phyloP scores from a whole-genome alignment of 2,329 filamentous ascomycete species.

The Sordariomycetes sp. region DNA sequence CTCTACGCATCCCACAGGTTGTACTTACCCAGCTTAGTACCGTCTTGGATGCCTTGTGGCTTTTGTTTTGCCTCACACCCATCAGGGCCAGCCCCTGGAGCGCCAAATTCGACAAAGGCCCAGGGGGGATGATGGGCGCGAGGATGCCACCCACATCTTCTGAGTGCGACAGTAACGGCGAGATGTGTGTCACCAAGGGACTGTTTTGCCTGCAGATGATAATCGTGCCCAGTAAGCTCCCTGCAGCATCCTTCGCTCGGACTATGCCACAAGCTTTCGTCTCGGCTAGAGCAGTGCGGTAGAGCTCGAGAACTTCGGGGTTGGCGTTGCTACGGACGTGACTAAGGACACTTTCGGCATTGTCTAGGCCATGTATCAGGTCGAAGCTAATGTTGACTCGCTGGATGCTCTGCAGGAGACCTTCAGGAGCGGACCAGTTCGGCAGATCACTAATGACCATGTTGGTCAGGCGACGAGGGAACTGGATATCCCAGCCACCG shows the following conservation, averaged over 20 bases:
- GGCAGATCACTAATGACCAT: constrained; percentile 66
- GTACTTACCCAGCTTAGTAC: constrained; percentile 70
- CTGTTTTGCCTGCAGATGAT: constrained; percentile 69
- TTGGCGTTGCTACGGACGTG: constrained; percentile 66
- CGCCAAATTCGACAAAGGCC: constrained; percentile 59
- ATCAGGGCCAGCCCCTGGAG: constrained; percentile 71
- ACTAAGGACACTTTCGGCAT: constrained; percentile 62
- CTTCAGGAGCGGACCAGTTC: constrained; percentile 67
- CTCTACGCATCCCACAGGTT: neutral
- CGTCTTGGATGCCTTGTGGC: constrained; percentile 62
- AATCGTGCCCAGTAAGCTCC: constrained; percentile 67
- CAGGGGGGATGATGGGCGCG: constrained; percentile 65
- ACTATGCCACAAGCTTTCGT: constrained; percentile 71
- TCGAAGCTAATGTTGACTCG: constrained; percentile 71
- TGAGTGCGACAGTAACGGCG: constrained; percentile 52
- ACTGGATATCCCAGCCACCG: constrained; percentile 73
- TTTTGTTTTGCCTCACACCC: constrained; percentile 74
- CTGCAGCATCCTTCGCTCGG: constrained; percentile 61
- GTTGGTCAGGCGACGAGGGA: constrained; percentile 49
- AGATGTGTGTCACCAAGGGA: constrained; percentile 59
- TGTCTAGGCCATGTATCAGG: constrained; percentile 71
- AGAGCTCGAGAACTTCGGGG: constrained; percentile 73
- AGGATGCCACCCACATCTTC: constrained; percentile 65
- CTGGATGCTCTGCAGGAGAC: constrained; percentile 64
- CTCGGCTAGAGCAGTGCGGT: constrained; percentile 65